Evolutionary conservation across 345 rosid species (phyloP), one percentile per base, ranked within the genome.

Genomic region (Odontarrhena argentea): DNA sequence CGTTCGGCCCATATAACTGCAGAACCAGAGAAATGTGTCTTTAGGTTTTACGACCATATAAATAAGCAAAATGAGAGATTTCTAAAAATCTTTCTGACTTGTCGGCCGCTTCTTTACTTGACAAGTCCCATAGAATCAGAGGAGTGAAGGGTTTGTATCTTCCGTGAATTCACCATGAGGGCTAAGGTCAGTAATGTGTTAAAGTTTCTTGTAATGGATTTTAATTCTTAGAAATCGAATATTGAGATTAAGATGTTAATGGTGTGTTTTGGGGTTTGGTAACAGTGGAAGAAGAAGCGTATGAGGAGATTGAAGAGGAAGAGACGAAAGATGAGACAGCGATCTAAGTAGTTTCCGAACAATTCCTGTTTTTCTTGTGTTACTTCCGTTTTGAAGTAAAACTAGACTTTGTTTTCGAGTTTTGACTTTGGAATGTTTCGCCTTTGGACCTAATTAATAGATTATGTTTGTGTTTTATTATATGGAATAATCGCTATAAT

Each of bases 241-340:
- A n/a, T 0, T 37, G 2, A 4, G 42, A 8, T 24, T 14, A 9
- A 52, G 46, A 47, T 77, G 46, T 52, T 42, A 15, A 40, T 35
- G 28, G 35, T 55, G 60, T 8, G 60, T 8, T 12, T 11, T 55
- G 50, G 28, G 37, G 15, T 24, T 70, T 35, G 51, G 10, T 53
- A 36, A 28, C 82, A 92, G 98, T 92, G 98, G 96, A 92, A 92
- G 96, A 92, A 92, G 95, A 92, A 89, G 96, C 96, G 98, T 55
- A 92, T 92, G 98, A 92, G 96, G 78, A 89, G 98, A 71, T 67
- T 92, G 78, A 92, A 92, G 98, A 86, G 98, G 89, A 92, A 92
- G 96, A 85, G 95, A 79, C 65, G 96, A 83, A 92, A 92, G 98
- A 92, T 89, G 98, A 89, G 96, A 59, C 98, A 92, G 82, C 85